Conservation (phyloP, 1,139 yeast genomes). For the Tardiomyces blankii region DNA sequence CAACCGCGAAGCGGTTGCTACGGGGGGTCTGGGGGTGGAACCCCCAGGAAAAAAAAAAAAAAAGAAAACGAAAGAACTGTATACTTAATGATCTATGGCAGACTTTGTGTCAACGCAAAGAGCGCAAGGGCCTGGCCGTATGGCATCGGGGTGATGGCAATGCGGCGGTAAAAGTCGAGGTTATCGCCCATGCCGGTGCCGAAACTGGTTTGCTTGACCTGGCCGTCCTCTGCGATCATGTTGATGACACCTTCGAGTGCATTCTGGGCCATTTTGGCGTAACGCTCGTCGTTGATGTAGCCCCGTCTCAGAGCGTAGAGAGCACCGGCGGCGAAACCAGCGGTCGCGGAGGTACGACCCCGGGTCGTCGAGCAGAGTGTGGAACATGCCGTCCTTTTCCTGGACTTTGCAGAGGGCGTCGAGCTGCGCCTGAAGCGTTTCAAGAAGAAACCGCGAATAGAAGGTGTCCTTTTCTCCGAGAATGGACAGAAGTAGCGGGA, state of each 20-base stretch:
- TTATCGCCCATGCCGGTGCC: constrained; percentile 29
- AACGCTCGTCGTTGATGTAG: constrained; percentile 16
- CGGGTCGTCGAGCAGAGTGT: constrained; percentile 26
- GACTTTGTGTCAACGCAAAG: constrained; percentile 18
- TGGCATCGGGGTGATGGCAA: constrained; percentile 28
- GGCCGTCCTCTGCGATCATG: constrained; percentile 24
- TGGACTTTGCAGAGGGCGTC: constrained; percentile 20
- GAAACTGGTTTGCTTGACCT: constrained; percentile 26
- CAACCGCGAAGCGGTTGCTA: too few species aligned
- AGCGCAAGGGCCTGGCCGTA: constrained; percentile 32
- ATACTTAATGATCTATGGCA: not conserved
- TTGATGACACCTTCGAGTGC: constrained; percentile 24
- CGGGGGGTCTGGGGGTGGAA: too few species aligned
- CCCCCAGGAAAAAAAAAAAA: too few species aligned
- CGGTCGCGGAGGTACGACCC: constrained; percentile 28
- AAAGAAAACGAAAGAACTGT: too few species aligned
- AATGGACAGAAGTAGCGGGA: constrained; percentile 28
- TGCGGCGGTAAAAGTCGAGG: constrained; percentile 26
- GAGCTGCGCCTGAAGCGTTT: constrained; percentile 25
- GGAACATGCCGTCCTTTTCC: constrained; percentile 25
- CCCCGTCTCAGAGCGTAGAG: constrained; percentile 23
- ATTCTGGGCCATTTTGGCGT: constrained; percentile 18
- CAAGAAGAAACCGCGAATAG: constrained; percentile 20
- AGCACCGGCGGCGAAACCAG: constrained; percentile 30
- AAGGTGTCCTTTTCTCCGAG: constrained; percentile 21